Conservation (phyloP, 73 alveolate genomes). For the Paramecium tetraurelia region DNA sequence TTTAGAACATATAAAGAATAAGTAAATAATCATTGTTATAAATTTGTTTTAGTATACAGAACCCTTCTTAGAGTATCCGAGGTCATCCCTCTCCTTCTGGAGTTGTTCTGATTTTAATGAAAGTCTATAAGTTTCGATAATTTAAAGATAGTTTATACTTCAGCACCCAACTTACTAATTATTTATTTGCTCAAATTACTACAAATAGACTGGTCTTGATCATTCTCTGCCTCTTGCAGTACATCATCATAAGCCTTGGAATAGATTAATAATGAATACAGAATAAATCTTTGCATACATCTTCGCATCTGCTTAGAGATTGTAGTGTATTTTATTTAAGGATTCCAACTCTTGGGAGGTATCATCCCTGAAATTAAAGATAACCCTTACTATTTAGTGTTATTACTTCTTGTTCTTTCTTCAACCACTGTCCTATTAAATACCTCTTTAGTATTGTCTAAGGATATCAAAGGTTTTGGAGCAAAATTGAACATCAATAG, state of each 20-base stretch:
- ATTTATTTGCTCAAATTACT: not conserved
- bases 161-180: not conserved
- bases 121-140: not conserved
- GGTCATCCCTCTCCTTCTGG: not conserved
- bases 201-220: not conserved
- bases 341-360: not conserved
- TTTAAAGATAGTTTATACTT: not conserved
- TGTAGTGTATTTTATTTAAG: not conserved
- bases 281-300: not conserved
- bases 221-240: not conserved
- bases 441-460: not conserved
- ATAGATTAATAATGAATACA: not conserved
- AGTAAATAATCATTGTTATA: not conserved
- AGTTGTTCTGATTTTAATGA: not conserved
- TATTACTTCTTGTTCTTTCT: not conserved
- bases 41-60: not conserved
- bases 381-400: not conserved
- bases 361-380: not conserved
- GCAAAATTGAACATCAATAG: not conserved
- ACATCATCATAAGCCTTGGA: slow-evolving; percentile 15
- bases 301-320: not conserved
- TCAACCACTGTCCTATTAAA: not conserved
- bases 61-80: not conserved
- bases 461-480: not conserved
- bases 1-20: not conserved